Conservation (phyloP, 371 early-diverging fungal genomes). For the Rhizopus sp. region DNA sequence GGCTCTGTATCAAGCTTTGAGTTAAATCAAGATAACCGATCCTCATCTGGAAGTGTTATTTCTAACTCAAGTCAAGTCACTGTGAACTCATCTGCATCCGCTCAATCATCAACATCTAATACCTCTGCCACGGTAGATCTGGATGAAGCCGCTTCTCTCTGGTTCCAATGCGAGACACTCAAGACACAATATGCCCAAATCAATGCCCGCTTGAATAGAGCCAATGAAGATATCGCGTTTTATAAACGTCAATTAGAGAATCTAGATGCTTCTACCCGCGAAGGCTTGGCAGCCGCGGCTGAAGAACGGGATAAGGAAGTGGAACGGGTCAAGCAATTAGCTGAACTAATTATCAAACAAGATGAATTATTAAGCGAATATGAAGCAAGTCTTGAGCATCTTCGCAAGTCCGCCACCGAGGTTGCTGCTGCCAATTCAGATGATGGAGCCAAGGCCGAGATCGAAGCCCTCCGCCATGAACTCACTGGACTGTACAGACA, state of each 20-base stretch:
- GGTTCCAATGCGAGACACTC: slow-evolving; percentile 28
- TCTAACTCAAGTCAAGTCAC: background rate
- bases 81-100: background rate
- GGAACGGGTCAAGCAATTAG: slow-evolving; percentile 16
- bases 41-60: background rate
- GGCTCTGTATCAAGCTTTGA: background rate
- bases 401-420: slow-evolving; percentile 11
- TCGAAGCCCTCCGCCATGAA: slow-evolving; percentile 21
- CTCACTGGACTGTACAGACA: slow-evolving; percentile 13
- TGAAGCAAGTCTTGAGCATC: slow-evolving; percentile 14
- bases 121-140: background rate
- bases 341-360: slow-evolving; percentile 26
- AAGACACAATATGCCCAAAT: slow-evolving; percentile 28
- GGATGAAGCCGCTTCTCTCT: slow-evolving; percentile 22
- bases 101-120: background rate
- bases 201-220: slow-evolving; percentile 16
- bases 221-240: slow-evolving; percentile 23
- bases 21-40: background rate
- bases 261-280: slow-evolving; percentile 3
- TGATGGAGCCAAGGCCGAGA: slow-evolving; percentile 12
- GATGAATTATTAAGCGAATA: slow-evolving; percentile 19
- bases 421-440: slow-evolving; percentile 1
- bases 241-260: slow-evolving; percentile 26
- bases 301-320: slow-evolving; percentile 25
- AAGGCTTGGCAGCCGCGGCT: slow-evolving; percentile 8